Evolutionary conservation across 768 basidiomycete species (phyloP), one percentile per base, ranked within the genome.

Genomic region (Lactifluus echinatus): DNA sequence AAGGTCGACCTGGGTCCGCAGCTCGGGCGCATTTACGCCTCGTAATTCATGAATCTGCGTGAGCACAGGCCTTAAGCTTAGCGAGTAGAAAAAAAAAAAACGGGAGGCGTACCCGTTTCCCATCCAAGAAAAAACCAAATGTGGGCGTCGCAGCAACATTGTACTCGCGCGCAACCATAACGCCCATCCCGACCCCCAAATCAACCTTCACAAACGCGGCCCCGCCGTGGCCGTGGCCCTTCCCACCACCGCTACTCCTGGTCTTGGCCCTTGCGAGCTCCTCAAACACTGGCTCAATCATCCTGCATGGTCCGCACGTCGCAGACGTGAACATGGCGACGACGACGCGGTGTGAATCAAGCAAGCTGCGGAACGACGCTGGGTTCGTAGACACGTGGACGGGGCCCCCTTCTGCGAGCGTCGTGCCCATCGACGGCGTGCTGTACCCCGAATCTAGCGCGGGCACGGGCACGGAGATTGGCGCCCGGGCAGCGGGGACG

Each of bases 141-240:
- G 91, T 93, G 5, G 93, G 94, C 2, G 90, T 95, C 17, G 79
- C 92, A 15, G 77, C 70, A 1, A 96, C 80, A 14, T 79, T 75
- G 73, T 79, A 87, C 67, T 83, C 74, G 1, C 69, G 59, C 0
- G 85, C 88, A 15, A 95, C 71, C 52, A 73, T 72, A 3, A 70
- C 65, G 0, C 87, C 86, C 69, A 80, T 69, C 0, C 87, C 88
- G 12, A 87, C 78, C 4, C 77, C 80, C 62, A 91, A 73, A 71
- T 97, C 94, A 34, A 96, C 80, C 69, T 91, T 90, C 3, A 86
- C 81, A 63, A 96, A 97, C 2, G 79, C 87, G 21, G 86, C 79
- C n/a, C n/a, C n/a, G n/a, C n/a, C n/a, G n/a, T n/a, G n/a, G n/a
- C n/a, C n/a, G n/a, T n/a, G n/a, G n/a, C n/a, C n/a, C 2, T 80